These are phyloP conservation scores for Zygotorulaspora mrakii DNA, from an alignment of 1,139 yeast genomes.

Conservation along the genomic window DNA sequence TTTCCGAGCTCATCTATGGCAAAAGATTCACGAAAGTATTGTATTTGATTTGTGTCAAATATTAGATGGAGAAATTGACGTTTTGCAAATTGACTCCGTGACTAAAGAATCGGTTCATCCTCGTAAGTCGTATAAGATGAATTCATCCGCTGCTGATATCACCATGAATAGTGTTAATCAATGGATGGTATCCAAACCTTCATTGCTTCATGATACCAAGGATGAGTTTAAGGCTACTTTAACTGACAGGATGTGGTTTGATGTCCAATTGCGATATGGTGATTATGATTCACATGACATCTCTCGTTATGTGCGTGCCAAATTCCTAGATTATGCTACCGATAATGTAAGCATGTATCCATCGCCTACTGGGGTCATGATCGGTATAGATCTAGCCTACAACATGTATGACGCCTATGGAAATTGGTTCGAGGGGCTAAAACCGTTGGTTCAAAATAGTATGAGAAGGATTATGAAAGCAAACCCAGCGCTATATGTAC, in stretches of 20 bases:
- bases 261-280: slow-evolving; percentile 91
- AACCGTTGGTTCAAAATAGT: slow-evolving; percentile 84
- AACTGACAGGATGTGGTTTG: slow-evolving; percentile 83
- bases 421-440: slow-evolving; percentile 94
- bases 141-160: slow-evolving; percentile 90
- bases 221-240: slow-evolving; percentile 47
- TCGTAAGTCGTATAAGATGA: slow-evolving; percentile 95
- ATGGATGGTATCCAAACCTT: slow-evolving; percentile 86
- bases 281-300: slow-evolving; percentile 98
- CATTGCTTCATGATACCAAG: slow-evolving; percentile 61
- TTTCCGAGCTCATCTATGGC: slow-evolving; percentile 98
- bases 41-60: slow-evolving; percentile 93
- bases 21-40: slow-evolving; percentile 92
- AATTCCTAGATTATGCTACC: slow-evolving; percentile 86
- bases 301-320: slow-evolving; percentile 88
- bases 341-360: slow-evolving; percentile 87
- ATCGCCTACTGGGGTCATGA: slow-evolving; percentile 85
- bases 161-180: slow-evolving; percentile 69
- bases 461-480: slow-evolving; percentile 93
- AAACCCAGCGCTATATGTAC: slow-evolving; percentile 87
- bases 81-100: slow-evolving; percentile 77
- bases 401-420: slow-evolving; percentile 97
- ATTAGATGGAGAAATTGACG: slow-evolving; percentile 81
- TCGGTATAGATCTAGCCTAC: slow-evolving; percentile 91
- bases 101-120: slow-evolving; percentile 95